These are phyloP conservation scores for Penicillium polonicum DNA, from an alignment of 2,329 filamentous ascomycete genomes.

Conservation along the genomic window DNA sequence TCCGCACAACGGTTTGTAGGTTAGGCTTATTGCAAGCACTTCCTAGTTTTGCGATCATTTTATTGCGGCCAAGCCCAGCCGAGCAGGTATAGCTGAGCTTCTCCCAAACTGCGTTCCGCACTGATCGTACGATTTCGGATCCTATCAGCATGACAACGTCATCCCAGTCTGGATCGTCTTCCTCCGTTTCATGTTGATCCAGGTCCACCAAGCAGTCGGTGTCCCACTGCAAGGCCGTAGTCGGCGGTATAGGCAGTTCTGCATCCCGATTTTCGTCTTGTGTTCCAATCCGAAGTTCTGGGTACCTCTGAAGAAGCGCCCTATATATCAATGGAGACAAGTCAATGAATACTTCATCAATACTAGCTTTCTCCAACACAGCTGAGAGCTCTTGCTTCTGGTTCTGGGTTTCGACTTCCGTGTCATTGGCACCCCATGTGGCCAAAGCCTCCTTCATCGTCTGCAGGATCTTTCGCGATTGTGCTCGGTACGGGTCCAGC, in stretches of 20 bases:
- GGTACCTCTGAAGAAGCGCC: conserved; percentile 71
- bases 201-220: conserved; percentile 76
- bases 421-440: conserved; percentile 29
- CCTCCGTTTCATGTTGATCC: conserved; percentile 68
- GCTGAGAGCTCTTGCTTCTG: conserved; percentile 36
- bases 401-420: conserved; percentile 16
- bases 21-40: conserved; percentile 92
- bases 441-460: conserved; percentile 74
- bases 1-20: conserved; percentile 88
- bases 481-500: conserved; percentile 82
- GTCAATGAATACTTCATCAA: conserved; percentile 95
- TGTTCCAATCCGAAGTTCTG: conserved; percentile 62
- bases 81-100: conserved; percentile 86
- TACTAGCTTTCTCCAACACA: conserved; percentile 85
- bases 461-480: conserved; percentile 78
- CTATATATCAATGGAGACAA: conserved; percentile 79
- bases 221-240: conserved; percentile 76
- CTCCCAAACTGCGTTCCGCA: conserved; percentile 68
- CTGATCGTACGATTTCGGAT: conserved; percentile 78
- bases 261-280: conserved; percentile 55
- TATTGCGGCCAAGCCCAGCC: conserved; percentile 83
- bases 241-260: conserved; percentile 69
- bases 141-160: conserved; percentile 84
- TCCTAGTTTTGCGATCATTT: conserved; percentile 92
- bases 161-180: conserved; percentile 90